These are phyloP conservation scores for Murraya koenigii DNA, from an alignment of 345 rosid species.

Conservation along the genomic window DNA sequence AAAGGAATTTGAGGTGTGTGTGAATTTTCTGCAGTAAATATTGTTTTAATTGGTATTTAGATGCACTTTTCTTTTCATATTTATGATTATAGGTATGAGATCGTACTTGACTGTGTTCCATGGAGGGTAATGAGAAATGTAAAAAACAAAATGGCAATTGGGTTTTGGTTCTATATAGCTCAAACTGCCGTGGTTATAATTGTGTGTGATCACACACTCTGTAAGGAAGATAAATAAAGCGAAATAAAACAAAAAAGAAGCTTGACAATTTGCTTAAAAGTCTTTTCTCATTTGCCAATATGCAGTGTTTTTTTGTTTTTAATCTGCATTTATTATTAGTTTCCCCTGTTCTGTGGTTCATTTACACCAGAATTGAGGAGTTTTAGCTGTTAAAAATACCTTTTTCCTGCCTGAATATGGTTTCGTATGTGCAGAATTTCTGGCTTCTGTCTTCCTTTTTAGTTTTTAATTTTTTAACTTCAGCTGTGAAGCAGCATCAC, in stretches of 20 bases:
- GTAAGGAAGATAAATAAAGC: neutral
- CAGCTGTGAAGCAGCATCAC: neutral
- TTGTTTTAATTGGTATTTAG: neutral
- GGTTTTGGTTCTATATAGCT: neutral
- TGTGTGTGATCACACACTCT: too few species aligned
- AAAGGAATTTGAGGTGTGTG: slow-evolving; percentile 83
- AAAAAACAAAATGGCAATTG: neutral
- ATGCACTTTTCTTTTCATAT: neutral
- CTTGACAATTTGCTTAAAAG: neutral
- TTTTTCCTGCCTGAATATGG: neutral
- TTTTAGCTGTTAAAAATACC: neutral
- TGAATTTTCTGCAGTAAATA: neutral
- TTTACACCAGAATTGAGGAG: neutral
- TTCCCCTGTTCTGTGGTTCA: neutral
- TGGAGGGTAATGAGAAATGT: neutral
- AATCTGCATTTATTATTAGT: neutral
- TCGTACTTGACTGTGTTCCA: neutral
- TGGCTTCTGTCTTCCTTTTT: neutral
- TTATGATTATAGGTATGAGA: neutral
- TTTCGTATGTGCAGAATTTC: neutral
- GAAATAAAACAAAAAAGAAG: neutral
- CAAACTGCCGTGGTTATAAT: neutral
- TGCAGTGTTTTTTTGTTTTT: neutral
- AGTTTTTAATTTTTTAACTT: neutral
- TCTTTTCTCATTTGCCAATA: neutral